Percentiles rank a stretch among this genome's conserved stretches.
phyloP scores from a whole-genome alignment of 1,284 basidiomycete genomes.

The Tylopilus sp. region DNA sequence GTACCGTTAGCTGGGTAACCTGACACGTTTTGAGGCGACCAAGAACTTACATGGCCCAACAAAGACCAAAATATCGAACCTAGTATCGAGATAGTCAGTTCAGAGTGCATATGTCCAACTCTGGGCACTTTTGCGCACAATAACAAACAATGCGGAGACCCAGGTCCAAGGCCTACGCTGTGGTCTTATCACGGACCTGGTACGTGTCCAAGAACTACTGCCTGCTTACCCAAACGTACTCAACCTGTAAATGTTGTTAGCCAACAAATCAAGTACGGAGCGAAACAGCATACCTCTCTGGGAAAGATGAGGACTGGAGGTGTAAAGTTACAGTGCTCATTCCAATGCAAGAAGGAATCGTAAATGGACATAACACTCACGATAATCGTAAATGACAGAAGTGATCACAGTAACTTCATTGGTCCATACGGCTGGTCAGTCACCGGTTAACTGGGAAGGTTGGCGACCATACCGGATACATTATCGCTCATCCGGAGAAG shows the following conservation, averaged over 20 bases:
- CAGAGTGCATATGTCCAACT: background rate
- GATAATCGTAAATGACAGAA: slow-evolving; percentile 10
- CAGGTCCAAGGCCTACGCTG: slow-evolving; percentile 8
- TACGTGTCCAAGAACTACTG: background rate
- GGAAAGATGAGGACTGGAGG: background rate
- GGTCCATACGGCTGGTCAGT: background rate
- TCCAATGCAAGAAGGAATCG: background rate
- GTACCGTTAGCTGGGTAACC: background rate
- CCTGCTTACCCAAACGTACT: slow-evolving; percentile 14
- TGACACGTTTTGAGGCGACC: too few relatives aligned
- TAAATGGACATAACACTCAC: background rate
- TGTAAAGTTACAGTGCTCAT: background rate
- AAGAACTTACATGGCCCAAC: background rate
- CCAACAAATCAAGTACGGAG: too few relatives aligned
- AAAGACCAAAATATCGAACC: slow-evolving; percentile 15
- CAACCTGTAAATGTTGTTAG: background rate
- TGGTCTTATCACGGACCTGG: background rate
- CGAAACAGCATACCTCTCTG: background rate
- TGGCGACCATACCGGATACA: background rate
- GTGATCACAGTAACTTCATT: background rate
- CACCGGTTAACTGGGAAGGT: too few relatives aligned
- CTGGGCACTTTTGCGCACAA: background rate
- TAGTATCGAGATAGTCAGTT: background rate
- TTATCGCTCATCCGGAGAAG: background rate
- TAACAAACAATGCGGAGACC: slow-evolving; percentile 6